Base-by-base conservation (phyloP, 2,329 filamentous ascomycete species). In the Curvularia spicifera region DNA sequence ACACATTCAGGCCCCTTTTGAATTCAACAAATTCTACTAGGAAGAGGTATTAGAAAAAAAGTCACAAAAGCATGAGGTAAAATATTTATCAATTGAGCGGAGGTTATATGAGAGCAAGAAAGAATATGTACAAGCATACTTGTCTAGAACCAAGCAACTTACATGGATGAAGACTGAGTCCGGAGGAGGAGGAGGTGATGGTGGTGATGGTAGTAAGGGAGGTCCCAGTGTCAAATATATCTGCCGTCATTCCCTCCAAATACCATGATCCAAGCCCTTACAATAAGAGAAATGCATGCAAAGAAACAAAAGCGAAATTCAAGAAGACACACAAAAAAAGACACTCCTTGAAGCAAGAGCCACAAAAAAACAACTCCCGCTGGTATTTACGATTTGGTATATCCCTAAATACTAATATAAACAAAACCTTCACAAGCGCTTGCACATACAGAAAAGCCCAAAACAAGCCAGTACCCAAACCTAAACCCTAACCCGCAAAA, bases 361-460 rank as follows among this genome's bases (percentile, higher is more conserved):
- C 31, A 13, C 3, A 39, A 40, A 53, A 54, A 29, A n/a, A 45
- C 28, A 63, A 69, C 68, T 59, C 66, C 68, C 61, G 64, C 63
- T 69, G 40, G 64, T 56, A 46, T 37, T 37, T 66, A 53, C 67
- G 66, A 67, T 64, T 62, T 71, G 68, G 68, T 69, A 69, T 71
- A 70, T 65, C 59, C 60, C 61, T 57, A 56, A 59, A 56, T 8
- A 47, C 46, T 13, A 31, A 33, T 13, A 9, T 20, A 56, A n/a
- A 42, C 40, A 56, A 42, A 51, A 48, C 28, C 28, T 18, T 18
- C 18, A 18, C 28, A 33, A 13, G 24, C 24, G 24, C 24, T 26
- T 26, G 24, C 24, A 26, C 24, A 18, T 26, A 6, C 24, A 26
- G 6, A 4, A 26, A 26, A 26, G 24, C 4, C 24, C 24, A 4